A percentile compares a stretch with the other conserved stretches of the same genome.
These are phyloP conservation scores for Pseudopyricularia javanii DNA, from an alignment of 2,329 filamentous ascomycete genomes.

Conservation along the genomic window DNA sequence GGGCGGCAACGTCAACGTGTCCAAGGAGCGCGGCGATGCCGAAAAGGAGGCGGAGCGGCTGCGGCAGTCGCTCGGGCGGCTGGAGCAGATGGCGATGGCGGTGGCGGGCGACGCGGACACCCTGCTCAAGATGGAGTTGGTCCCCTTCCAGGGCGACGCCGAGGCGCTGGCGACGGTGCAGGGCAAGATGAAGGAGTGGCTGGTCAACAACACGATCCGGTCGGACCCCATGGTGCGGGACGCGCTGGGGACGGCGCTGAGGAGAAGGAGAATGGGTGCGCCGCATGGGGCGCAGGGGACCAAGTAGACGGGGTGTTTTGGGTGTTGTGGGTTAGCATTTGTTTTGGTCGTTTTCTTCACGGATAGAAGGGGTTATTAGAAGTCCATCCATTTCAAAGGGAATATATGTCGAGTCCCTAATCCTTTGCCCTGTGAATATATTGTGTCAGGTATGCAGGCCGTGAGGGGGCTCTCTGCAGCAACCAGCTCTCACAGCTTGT, in stretches of 20 bases:
- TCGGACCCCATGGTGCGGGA: constrained; percentile 72
- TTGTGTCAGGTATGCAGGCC: too few species aligned
- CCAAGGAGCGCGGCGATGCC: constrained; percentile 14
- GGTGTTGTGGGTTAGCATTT: neutral
- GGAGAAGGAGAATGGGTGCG: constrained; percentile 47
- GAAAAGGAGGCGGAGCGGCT: constrained; percentile 37
- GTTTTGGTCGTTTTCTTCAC: neutral
- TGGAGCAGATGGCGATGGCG: constrained; percentile 47
- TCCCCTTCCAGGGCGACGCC: constrained; percentile 66
- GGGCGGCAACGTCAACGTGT: constrained; percentile 13
- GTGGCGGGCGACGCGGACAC: constrained; percentile 58
- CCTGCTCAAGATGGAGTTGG: constrained; percentile 65
- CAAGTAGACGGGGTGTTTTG: constrained; percentile 14
- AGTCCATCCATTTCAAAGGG: too few species aligned
- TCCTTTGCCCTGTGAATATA: too few species aligned
- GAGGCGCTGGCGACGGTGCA: constrained; percentile 51
- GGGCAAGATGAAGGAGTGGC: constrained; percentile 68
- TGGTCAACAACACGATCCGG: constrained; percentile 75
- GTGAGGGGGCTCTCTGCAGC: too few species aligned
- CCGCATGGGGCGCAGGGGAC: constrained; percentile 48
- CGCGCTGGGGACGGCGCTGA: constrained; percentile 58
- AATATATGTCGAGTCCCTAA: too few species aligned
- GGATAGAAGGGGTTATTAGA: too few species aligned
- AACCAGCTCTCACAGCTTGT: too few species aligned
- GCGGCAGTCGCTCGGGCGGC: constrained; percentile 48